Evolutionary conservation across 2,329 filamentous ascomycete species (phyloP), one percentile per base, ranked within the genome.

Genomic region (Cercospora sp.): DNA sequence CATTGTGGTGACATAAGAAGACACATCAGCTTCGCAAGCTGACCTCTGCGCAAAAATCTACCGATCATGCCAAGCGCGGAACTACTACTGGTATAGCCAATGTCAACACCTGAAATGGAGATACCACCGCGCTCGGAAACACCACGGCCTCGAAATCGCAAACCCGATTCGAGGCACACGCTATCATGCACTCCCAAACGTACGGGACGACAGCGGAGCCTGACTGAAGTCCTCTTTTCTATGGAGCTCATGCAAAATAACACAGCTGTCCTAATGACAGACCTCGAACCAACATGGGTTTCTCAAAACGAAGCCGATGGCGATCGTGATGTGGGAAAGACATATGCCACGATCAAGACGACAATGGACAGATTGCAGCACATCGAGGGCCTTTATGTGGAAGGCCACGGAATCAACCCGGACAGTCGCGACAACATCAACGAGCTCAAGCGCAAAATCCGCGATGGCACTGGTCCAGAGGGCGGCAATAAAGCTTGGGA

Each of bases 361-460:
- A 49, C 28, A 7, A 59, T 61, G 5, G 57, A 55, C n/a, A 26
- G 32, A 21, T 43, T 66, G 18, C 57, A 53, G 21, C 28, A 40
- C 16, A 66, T 32, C 9, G 57, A 61, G 9, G 43, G 43, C 2
- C 18, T 66, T 7, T 61, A 66, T 5, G 30, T 61, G 18, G 64
- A 66, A 21, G 12, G 24, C 6, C 64, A 66, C 9, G 26, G 40
- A 2, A 34, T 66, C n/a, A 55, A 60, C 7, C 64, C 64, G 8
- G 64, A 66, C 30, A 66, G 64, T 43, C 64, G 57, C 43, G 64
- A 60, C 18, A 66, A 66, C 21, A 43, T 66, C 57, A 26, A 61
- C 28, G 58, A 61, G 6, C 32, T 66, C 13, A 66, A 66, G 43
- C 64, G 64, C 37, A 66, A 66, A 43, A 66, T 66, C 10, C 57